Percentiles rank a stretch among this genome's conserved stretches.
phyloP scores from a whole-genome alignment of 352 stramenopile genomes.

The Phytophthora vignae region DNA sequence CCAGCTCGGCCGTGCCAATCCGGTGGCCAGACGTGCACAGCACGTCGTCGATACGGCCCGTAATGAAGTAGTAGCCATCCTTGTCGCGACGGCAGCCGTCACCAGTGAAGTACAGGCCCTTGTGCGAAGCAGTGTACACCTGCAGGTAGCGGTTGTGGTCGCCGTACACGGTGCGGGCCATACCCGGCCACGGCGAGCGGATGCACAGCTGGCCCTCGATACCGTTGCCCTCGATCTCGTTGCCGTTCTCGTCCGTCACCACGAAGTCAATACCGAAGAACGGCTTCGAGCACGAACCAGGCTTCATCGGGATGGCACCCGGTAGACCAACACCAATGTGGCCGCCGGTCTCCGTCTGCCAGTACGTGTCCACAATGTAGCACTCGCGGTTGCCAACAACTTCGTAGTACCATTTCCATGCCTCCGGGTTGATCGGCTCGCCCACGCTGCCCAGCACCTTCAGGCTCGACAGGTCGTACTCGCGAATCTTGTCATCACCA shows the following conservation, averaged over 20 bases:
- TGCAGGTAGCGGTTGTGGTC: constrained; percentile 96
- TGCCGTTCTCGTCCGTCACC: constrained; percentile 81
- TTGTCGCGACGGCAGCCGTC: constrained; percentile 89
- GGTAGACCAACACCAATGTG: constrained; percentile 95
- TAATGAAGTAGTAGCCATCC: constrained; percentile 99
- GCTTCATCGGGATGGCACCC: constrained; percentile 87
- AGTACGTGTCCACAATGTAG: constrained; percentile 97
- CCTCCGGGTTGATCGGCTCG: constrained; percentile 98
- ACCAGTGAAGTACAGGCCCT: constrained; percentile 97
- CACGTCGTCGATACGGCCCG: constrained; percentile 97
- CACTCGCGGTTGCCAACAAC: constrained; percentile 87
- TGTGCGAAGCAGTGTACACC: constrained; percentile 97
- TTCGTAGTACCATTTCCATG: constrained; percentile 97
- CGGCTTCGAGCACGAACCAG: constrained; percentile 95
- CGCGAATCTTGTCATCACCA: constrained; percentile 88
- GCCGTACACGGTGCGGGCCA: constrained; percentile 94
- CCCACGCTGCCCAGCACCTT: constrained; percentile 96
- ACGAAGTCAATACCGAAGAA: constrained; percentile 96
- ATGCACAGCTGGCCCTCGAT: constrained; percentile 96
- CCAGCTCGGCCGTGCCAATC: constrained; percentile 89
- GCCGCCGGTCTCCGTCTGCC: constrained; percentile 97
- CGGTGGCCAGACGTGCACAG: constrained; percentile 94
- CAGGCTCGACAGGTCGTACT: constrained; percentile 75
- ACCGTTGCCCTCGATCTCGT: constrained; percentile 85
- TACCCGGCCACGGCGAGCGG: constrained; percentile 94